Conservation (phyloP, 192 early-diverging fungal genomes). For the Coemansia interrupta region DNA sequence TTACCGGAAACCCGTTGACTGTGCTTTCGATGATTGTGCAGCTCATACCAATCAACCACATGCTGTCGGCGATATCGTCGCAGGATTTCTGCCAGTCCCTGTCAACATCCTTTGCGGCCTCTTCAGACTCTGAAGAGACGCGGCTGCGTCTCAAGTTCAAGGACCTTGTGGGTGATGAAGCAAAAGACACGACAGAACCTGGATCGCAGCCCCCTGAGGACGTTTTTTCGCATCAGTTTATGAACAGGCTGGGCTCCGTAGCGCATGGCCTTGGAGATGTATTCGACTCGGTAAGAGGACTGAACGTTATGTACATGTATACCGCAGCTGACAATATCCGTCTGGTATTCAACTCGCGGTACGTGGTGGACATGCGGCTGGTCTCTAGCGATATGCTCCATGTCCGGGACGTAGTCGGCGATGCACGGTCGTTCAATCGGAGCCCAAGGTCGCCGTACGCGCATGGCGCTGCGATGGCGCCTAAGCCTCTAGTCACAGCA, state of each 20-base stretch:
- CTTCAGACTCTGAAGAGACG: conserved; percentile 14
- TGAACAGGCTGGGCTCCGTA: conserved; percentile 20
- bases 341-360: conserved; percentile 48
- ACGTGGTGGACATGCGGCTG: conserved; percentile 42
- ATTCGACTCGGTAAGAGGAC: conserved; percentile 30
- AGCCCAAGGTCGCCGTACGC: conserved; percentile 2
- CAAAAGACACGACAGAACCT: background rate
- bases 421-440: conserved; percentile 9
- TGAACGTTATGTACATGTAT: conserved; percentile 50
- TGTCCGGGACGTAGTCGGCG: conserved; percentile 35
- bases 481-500: conserved; percentile 35
- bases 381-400: conserved; percentile 35
- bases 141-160: conserved; percentile 22
- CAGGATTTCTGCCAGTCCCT: conserved; percentile 19
- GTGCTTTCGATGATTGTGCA: conserved; percentile 38
- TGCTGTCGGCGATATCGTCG: conserved; percentile 23
- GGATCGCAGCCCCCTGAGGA: conserved; percentile 1
- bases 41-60: conserved; percentile 41
- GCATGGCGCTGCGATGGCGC: conserved; percentile 9
- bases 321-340: conserved; percentile 47
- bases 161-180: conserved; percentile 14
- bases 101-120: conserved; percentile 11
- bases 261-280: conserved; percentile 12
- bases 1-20: conserved; percentile 35
- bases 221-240: conserved; percentile 25